A percentile compares a stretch with the other conserved stretches of the same genome.
These are phyloP conservation scores for Bothriochloa decipiens DNA, from an alignment of 176 grass and related monocot genomes.

Conservation along the genomic window DNA sequence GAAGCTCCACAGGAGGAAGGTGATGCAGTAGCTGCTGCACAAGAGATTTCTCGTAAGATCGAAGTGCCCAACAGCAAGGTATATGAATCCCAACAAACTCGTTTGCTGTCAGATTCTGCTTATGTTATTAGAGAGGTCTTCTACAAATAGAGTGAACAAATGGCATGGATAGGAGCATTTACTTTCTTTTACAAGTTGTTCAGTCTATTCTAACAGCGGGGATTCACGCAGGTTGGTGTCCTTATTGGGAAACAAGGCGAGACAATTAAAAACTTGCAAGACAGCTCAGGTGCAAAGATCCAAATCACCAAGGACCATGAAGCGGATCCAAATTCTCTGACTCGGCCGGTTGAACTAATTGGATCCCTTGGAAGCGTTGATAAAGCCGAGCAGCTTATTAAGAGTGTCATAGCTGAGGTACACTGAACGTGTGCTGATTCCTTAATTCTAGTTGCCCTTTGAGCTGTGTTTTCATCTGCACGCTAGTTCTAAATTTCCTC, in stretches of 20 bases:
- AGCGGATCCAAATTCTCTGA: background rate
- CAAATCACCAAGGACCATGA: background rate
- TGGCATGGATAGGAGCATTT: background rate
- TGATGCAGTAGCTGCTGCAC: background rate
- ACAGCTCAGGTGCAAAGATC: background rate
- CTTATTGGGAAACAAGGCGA: constrained; percentile 94
- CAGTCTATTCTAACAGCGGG: background rate
- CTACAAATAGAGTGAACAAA: background rate
- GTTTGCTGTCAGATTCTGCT: background rate
- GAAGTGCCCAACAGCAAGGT: constrained; percentile 97
- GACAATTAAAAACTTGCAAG: constrained; percentile 84
- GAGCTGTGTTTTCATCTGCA: background rate
- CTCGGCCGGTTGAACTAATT: constrained; percentile 74
- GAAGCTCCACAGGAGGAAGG: constrained; percentile 45
- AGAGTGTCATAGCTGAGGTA: constrained; percentile 89
- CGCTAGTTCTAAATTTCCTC: background rate
- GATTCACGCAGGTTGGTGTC: constrained; percentile 72
- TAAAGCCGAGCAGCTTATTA: constrained; percentile 89
- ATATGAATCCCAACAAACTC: background rate
- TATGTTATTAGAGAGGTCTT: background rate
- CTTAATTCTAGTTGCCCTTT: background rate
- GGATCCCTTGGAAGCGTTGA: constrained; percentile 68
- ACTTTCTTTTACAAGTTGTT: background rate
- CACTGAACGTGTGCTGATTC: background rate
- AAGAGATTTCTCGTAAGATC: constrained; percentile 52